Base-by-base conservation (phyloP, 805 yeast genomes). In the Kodamaea fukazawae region DNA sequence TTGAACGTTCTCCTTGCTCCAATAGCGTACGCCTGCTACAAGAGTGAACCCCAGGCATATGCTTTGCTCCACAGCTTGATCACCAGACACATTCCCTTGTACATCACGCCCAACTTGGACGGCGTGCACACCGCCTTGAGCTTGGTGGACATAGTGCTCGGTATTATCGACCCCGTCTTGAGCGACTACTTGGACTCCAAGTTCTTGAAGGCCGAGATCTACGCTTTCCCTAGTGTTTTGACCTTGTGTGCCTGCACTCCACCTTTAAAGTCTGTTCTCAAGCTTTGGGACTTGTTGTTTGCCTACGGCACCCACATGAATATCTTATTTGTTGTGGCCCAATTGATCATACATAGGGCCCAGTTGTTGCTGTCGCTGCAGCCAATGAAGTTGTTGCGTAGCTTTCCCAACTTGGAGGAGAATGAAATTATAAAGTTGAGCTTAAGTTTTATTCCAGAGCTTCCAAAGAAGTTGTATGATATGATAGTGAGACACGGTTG, bases 231-330 rank as follows among this genome's bases (percentile, higher is more conserved):
- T 3, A 80, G 90, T 0, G 85, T 88, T 1, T 63, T 90, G 47
- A 89, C 97, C 0, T 65, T 90, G 34, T 80, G 90, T 41, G 91
- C 96, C 2, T 86, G 96, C 51, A 87, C 95, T 4, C 95, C 95
- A 7, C 90, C 96, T 0, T 65, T 90, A 32, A 64, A 68, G 23
- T 87, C 89, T 46, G 85, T 86, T 1, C 61, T 89, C 28, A 76
- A 79, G 42, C 68, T 89, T 12, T 89, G 97, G 97, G 97, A 89
- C 58, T 85, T 89, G 48, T 63, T 88, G 50, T 84, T 89, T 60
- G 95, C 96, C 3, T 89, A 86, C 53, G 97, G 97, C 0, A 78
- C 85, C 13, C 96, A 90, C 54, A 74, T 88, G 81, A 89, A 90
- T 61, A 75, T 90, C 20, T 66, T 90, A 28, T 84, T 88, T 49